Percentiles rank a stretch among this genome's conserved stretches.
Conservation (phyloP, 768 basidiomycete species). For the Crucibulum laeve region DNA sequence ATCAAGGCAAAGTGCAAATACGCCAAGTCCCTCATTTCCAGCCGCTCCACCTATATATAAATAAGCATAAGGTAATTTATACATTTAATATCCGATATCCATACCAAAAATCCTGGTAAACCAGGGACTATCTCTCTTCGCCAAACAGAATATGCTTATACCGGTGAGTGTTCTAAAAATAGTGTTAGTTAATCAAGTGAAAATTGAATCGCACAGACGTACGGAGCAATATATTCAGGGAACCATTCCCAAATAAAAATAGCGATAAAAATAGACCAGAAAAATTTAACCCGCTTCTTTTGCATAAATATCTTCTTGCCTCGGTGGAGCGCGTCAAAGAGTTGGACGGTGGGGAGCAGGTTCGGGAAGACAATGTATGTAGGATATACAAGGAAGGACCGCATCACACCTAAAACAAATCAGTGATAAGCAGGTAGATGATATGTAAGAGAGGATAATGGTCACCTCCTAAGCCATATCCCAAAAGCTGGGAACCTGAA, state of each 20-base stretch:
- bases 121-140: constrained; percentile 39
- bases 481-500: constrained; percentile 28
- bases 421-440: not conserved
- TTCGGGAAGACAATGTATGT: constrained; percentile 43
- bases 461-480: constrained; percentile 33
- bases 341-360: constrained; percentile 27
- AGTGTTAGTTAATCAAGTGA: not conserved
- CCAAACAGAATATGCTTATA: constrained; percentile 54
- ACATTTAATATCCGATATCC: constrained; percentile 4
- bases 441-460: constrained; percentile 6
- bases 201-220: constrained; percentile 5
- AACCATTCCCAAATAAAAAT: constrained; percentile 58
- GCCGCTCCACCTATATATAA: constrained; percentile 39
- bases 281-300: constrained; percentile 52
- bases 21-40: constrained; percentile 60
- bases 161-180: constrained; percentile 44
- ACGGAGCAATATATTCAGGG: constrained; percentile 45
- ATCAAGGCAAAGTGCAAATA: constrained; percentile 55
- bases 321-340: constrained; percentile 43
- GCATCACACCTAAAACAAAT: constrained; percentile 29
- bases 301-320: constrained; percentile 37
- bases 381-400: constrained; percentile 48
- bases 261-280: constrained; percentile 46
- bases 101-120: constrained; percentile 52
- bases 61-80: not conserved